Percentiles rank a stretch among this genome's conserved stretches.
Conservation (phyloP, 495 filamentous ascomycete genomes). For the Articulospora tetracladia region DNA sequence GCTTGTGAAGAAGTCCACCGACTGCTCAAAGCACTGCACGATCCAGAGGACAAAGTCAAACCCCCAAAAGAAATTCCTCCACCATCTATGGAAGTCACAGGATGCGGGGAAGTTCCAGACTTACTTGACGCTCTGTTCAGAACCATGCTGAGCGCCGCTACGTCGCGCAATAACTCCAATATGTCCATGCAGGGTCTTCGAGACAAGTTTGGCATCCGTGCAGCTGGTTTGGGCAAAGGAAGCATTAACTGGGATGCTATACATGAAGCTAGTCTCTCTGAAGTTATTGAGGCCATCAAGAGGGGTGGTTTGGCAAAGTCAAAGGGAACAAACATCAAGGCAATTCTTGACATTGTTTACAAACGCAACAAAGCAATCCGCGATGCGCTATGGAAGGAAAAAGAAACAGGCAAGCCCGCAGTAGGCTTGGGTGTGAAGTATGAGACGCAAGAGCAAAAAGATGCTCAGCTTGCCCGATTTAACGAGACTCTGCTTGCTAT, state of each 20-base stretch:
- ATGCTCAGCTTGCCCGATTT: conserved; percentile 38
- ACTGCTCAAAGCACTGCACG: conserved; percentile 65
- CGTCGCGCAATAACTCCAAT: conserved; percentile 61
- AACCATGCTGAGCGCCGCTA: conserved; percentile 75
- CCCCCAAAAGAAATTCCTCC: conserved; percentile 65
- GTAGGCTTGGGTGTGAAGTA: conserved; percentile 24
- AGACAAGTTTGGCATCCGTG: conserved; percentile 55
- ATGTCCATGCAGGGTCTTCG: conserved; percentile 69
- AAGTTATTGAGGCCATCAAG: conserved; percentile 71
- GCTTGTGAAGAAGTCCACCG: conserved; percentile 73
- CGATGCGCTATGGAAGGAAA: conserved; percentile 30
- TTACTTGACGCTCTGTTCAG: conserved; percentile 85
- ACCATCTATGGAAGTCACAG: conserved; percentile 75
- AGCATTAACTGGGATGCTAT: conserved; percentile 88
- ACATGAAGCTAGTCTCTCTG: conserved; percentile 53
- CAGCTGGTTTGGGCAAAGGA: conserved; percentile 46
- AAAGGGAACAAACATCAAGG: conserved; percentile 78
- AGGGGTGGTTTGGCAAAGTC: conserved; percentile 63
- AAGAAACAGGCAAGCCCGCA: conserved; percentile 25
- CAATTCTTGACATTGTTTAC: conserved; percentile 75
- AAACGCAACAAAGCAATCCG: conserved; percentile 54
- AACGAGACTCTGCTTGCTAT: conserved; percentile 60
- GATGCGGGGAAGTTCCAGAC: conserved; percentile 91
- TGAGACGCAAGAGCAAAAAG: conserved; percentile 30
- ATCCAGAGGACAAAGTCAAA: conserved; percentile 40